A percentile compares a stretch with the other conserved stretches of the same genome.
Conservation (phyloP, 2,329 filamentous ascomycete species). For the Hymenoscyphus albidus region DNA sequence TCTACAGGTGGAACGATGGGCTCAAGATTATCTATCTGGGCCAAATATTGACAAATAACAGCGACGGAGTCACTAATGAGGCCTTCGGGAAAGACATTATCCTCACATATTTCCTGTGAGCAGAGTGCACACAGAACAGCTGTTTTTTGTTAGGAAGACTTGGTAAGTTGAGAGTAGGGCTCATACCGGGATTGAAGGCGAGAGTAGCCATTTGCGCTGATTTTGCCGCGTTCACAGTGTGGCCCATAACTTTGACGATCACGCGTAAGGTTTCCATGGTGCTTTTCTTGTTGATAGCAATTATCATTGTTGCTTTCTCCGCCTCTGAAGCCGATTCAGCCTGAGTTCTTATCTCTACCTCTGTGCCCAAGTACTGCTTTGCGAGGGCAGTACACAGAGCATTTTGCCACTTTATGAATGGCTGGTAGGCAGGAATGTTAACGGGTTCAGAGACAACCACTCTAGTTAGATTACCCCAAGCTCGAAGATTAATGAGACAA, state of each 20-base stretch:
- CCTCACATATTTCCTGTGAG: conserved; percentile 8
- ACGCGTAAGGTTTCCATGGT: conserved; percentile 22
- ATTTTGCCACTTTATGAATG: conserved; percentile 55
- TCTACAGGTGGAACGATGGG: conserved; percentile 3
- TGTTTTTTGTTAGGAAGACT: conserved; percentile 8
- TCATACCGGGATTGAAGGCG: conserved; percentile 26
- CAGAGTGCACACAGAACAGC: conserved; percentile 12
- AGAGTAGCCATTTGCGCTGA: conserved; percentile 21
- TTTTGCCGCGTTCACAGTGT: conserved; percentile 17
- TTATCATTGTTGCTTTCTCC: conserved; percentile 15
- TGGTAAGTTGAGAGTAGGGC: neutral
- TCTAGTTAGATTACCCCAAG: conserved; percentile 59
- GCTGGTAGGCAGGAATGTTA: conserved; percentile 41
- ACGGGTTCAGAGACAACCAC: conserved; percentile 51
- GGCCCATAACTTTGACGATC: conserved; percentile 19
- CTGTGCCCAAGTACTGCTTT: conserved; percentile 47
- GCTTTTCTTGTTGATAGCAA: conserved; percentile 21
- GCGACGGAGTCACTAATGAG: conserved; percentile 9
- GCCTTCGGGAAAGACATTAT: conserved; percentile 4
- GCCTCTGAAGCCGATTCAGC: conserved; percentile 15
- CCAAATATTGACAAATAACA: conserved; percentile 17
- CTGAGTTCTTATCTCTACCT: conserved; percentile 25
- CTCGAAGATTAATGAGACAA: conserved; percentile 58
- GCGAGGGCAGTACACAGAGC: conserved; percentile 54
- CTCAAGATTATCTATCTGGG: conserved; percentile 20